Base-by-base conservation (phyloP, 2,329 filamentous ascomycete species). In the Hymenoscyphus albidus region DNA sequence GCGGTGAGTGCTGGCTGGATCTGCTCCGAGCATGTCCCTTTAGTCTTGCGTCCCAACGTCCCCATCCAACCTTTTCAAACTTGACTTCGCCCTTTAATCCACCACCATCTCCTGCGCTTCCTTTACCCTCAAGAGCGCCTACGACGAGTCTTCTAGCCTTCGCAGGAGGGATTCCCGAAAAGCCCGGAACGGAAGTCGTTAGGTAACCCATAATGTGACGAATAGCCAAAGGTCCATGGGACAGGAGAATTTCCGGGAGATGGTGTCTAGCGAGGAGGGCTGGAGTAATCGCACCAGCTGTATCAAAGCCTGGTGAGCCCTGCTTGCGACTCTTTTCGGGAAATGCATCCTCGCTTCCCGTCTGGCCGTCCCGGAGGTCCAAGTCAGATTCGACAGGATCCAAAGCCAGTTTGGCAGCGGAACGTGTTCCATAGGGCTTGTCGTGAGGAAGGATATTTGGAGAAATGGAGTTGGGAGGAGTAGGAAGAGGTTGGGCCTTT, bases 21-120 rank as follows among this genome's bases (percentile, higher is more conserved):
- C 72, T 71, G 66, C 70, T 76, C 68, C 82, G 80, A 67, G 80
- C 72, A 55, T 83, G 80, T 62, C 88, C 91, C 72, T 87, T 87
- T 75, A 86, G 83, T 75, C 88, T 88, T 67, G 93, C 95, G 77
- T 96, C 91, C 94, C 94, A 99, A 70, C 93, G 88, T 65, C 95
- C 95, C 94, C 94, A 98, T 74, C 94, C 94, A 65, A 97, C 92
- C 82, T 98, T 98, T 77, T 96, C 91, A 75, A 96, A 98, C 74
- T 89, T 84, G 72, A 95, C 88, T 71, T 92, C 88, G 70, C 88
- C 88, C 67, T 88, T 82, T 67, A 84, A 75, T 64, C 85, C 85
- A 67, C 87, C 86, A 65, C 83, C 83, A 69, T 87, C 83, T 63
- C 79, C 78, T 68, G 84, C 84, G 67, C 79, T 80, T 56, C 79